Evolutionary conservation across 768 basidiomycete species (phyloP).

Genomic region (Termitomyces sp.): DNA sequence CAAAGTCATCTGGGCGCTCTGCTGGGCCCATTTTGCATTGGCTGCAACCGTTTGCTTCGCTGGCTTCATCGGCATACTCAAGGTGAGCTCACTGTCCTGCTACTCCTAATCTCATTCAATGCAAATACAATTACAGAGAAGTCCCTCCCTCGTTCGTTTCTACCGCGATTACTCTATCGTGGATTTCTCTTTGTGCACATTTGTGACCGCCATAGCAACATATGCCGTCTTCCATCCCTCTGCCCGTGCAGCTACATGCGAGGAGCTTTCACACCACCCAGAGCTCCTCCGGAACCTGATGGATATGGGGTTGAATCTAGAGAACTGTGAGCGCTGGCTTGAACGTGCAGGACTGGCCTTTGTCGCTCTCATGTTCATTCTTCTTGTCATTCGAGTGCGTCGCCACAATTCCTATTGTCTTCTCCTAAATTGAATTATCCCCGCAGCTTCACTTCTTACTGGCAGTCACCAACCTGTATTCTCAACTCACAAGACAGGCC

Average conservation of each 20-base stretch:
- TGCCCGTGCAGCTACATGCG: conserved; percentile 63
- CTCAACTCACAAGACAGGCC: conserved; percentile 43
- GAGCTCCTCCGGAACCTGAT: conserved; percentile 70
- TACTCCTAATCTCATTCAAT: conserved; percentile 1
- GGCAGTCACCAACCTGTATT: conserved; percentile 66
- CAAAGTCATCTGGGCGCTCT: conserved; percentile 58
- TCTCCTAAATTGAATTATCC: conserved; percentile 4
- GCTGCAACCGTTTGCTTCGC: conserved; percentile 63
- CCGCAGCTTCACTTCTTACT: conserved; percentile 73
- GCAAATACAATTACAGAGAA: conserved; percentile 41
- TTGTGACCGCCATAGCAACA: conserved; percentile 54
- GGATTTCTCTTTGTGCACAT: conserved; percentile 69
- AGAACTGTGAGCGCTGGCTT: conserved; percentile 82
- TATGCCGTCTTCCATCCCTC: conserved; percentile 58
- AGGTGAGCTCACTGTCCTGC: conserved; percentile 39
- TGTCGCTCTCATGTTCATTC: conserved; percentile 55
- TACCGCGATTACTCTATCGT: conserved; percentile 83
- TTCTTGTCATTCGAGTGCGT: conserved; percentile 68
- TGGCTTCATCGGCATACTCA: conserved; percentile 68
- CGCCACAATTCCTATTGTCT: conserved; percentile 4
- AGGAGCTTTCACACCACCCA: conserved; percentile 72
- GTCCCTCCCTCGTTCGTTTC: conserved; percentile 66
- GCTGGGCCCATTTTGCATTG: conserved; percentile 64
- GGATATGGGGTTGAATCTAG: conserved; percentile 71
- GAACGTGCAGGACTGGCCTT: conserved; percentile 62